phyloP scores from a whole-genome alignment of 129 eudicot genomes.

The Chrysanthemum seticuspe region DNA sequence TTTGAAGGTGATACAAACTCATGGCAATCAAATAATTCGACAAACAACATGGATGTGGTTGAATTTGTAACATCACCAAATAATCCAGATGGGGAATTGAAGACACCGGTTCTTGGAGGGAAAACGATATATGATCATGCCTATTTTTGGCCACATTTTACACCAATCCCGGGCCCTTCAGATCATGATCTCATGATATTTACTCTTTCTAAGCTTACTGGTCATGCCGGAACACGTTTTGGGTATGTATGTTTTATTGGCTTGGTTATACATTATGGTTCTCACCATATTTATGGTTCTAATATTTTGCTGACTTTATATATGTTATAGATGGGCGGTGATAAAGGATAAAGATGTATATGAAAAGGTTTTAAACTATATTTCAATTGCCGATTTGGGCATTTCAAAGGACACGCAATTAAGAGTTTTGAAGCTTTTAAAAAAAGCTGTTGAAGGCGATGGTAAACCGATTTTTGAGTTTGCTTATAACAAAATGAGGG shows the following conservation, averaged over 20 bases:
- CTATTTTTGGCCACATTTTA: constrained; percentile 71
- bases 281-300: background rate
- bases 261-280: background rate
- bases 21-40: constrained; percentile 26
- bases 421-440: constrained; percentile 66
- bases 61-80: constrained; percentile 67
- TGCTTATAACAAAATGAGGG: constrained; percentile 48
- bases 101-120: constrained; percentile 43
- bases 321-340: constrained; percentile 64
- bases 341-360: constrained; percentile 67
- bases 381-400: constrained; percentile 33
- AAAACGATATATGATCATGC: constrained; percentile 56
- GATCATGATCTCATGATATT: constrained; percentile 71
- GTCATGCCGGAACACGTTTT: constrained; percentile 69
- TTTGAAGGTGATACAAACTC: constrained; percentile 52
- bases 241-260: constrained; percentile 41
- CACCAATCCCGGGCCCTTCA: constrained; percentile 54
- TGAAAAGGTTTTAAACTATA: constrained; percentile 35
- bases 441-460: constrained; percentile 43
- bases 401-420: constrained; percentile 63
- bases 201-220: constrained; percentile 69
- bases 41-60: constrained; percentile 27
- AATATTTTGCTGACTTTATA: background rate
- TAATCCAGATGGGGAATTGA: constrained; percentile 58
- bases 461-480: constrained; percentile 48